Evolutionary conservation across 768 basidiomycete species (phyloP).

Genomic region (Hygrophorus russula): DNA sequence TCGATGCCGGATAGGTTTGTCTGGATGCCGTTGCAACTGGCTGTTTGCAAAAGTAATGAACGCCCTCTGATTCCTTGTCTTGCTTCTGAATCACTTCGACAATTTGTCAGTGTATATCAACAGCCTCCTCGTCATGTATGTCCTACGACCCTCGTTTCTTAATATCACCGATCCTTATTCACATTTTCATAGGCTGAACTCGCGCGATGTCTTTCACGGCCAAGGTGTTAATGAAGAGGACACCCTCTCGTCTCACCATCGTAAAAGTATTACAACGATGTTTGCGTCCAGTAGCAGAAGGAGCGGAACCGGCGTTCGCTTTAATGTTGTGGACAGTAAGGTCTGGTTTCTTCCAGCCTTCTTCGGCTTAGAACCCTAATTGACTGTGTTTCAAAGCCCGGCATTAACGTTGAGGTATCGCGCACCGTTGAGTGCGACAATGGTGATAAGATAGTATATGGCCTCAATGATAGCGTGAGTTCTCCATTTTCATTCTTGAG

Average conservation of each 20-base stretch:
- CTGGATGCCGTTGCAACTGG: constrained; percentile 19
- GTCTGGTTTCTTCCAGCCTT: background rate
- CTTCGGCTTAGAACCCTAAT: background rate
- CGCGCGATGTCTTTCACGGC: constrained; percentile 10
- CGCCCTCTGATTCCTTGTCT: background rate
- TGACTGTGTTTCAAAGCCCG: background rate
- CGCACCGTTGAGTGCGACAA: constrained; percentile 3
- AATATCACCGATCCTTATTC: too few relatives aligned
- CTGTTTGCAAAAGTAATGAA: constrained; percentile 14
- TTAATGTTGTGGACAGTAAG: constrained; percentile 7
- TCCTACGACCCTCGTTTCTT: too few relatives aligned
- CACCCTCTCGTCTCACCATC: constrained; percentile 1
- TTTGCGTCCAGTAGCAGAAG: constrained; percentile 2
- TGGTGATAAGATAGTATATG: background rate
- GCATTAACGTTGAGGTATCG: constrained; percentile 4
- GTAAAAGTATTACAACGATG: background rate
- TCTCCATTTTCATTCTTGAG: background rate
- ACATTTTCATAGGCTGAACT: constrained; percentile 9
- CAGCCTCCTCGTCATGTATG: constrained; percentile 12
- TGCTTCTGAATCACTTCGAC: background rate
- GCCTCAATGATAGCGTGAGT: background rate
- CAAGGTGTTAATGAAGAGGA: constrained; percentile 13
- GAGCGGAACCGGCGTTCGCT: constrained; percentile 6
- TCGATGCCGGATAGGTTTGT: constrained; percentile 11
- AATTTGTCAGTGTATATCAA: constrained; percentile 13